A percentile compares a stretch with the other conserved stretches of the same genome.
phyloP scores from a whole-genome alignment of 306 rosid genomes.

The Mimosa pudica region DNA sequence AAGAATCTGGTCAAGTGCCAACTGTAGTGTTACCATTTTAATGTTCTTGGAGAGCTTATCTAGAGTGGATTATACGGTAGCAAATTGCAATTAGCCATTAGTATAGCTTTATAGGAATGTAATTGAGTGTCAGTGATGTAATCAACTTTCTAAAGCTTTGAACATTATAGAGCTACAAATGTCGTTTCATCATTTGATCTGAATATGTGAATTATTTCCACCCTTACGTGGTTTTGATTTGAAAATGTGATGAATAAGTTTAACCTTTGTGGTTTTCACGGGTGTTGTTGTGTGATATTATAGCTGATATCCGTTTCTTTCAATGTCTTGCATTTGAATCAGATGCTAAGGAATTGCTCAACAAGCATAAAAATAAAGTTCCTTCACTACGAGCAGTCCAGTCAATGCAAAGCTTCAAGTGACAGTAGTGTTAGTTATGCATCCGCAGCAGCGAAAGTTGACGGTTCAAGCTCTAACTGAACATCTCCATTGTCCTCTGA shows the following conservation, averaged over 20 bases:
- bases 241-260: background rate
- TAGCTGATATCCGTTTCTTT: background rate
- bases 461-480: constrained; percentile 57
- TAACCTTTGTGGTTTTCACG: background rate
- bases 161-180: background rate
- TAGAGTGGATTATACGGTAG: background rate
- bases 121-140: constrained; percentile 9
- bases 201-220: background rate
- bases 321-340: constrained; percentile 31
- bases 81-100: background rate
- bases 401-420: constrained; percentile 73
- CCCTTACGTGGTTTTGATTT: background rate
- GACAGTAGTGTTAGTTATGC: constrained; percentile 99
- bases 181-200: background rate
- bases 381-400: constrained; percentile 91
- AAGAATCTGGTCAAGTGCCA: background rate
- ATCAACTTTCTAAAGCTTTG: background rate
- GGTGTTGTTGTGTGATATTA: no score
- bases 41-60: background rate
- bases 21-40: background rate
- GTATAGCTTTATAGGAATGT: background rate
- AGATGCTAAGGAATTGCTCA: constrained; percentile 80
- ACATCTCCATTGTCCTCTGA: constrained; percentile 18
- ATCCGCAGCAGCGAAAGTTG: constrained; percentile 87
- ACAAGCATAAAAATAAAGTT: constrained; percentile 73